A percentile compares a stretch with the other conserved stretches of the same genome.
Conservation (phyloP, 192 early-diverging fungal genomes). For the Pecoramyces ruminantium region DNA sequence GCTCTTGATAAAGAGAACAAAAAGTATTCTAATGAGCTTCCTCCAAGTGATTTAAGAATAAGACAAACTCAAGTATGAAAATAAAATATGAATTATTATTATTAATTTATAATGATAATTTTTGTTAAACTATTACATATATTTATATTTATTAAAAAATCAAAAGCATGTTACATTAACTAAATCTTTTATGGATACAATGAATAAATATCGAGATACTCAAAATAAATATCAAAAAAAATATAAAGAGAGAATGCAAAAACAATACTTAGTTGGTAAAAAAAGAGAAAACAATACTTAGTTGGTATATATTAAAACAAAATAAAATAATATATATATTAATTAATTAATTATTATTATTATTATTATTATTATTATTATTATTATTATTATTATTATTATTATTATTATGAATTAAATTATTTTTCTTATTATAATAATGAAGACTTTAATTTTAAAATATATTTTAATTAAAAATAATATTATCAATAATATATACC, state of each 20-base stretch:
- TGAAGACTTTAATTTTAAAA: neutral
- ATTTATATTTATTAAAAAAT: no score
- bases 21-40: neutral
- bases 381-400: neutral
- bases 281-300: no score
- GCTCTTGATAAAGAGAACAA: neutral
- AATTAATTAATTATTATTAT: no score
- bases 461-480: neutral
- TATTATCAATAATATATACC: neutral
- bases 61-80: neutral
- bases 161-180: slow-evolving; percentile 26
- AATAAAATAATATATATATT: no score
- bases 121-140: no score
- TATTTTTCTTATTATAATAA: neutral
- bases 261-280: slow-evolving; percentile 73
- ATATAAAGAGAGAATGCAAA: slow-evolving; percentile 64
- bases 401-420: no score
- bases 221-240: slow-evolving; percentile 68
- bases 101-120: no score
- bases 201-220: slow-evolving; percentile 59
- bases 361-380: no score
- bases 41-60: neutral
- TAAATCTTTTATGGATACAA: slow-evolving; percentile 41
- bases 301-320: no score
- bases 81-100: no score